Evolutionary conservation across 208 protist species (phyloP).

Genomic region (Leishmania lainsoni): DNA sequence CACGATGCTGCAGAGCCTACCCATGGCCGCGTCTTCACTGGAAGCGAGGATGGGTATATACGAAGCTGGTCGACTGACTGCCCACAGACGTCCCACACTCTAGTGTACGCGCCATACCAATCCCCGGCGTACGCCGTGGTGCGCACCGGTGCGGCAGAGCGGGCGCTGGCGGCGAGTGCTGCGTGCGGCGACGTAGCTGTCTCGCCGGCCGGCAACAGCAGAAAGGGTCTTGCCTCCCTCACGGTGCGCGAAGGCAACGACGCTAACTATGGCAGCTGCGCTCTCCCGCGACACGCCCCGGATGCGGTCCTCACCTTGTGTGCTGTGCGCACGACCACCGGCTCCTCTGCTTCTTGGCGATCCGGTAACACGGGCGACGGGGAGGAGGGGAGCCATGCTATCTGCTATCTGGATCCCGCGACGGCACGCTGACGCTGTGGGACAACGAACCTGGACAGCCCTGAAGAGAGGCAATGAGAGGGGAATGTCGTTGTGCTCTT

Average conservation of each 20-base stretch:
- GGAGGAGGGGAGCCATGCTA: conserved; percentile 15
- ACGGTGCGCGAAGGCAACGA: conserved; percentile 7
- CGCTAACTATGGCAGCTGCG: not conserved
- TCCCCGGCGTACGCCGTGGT: conserved; percentile 39
- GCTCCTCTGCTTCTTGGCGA: not conserved
- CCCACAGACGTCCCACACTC: conserved; percentile 41
- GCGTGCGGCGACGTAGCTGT: not conserved
- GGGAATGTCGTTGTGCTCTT: not conserved
- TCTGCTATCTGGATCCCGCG: conserved; percentile 56
- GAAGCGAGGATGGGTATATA: conserved; percentile 67
- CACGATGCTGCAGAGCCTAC: conserved; percentile 52
- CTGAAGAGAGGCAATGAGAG: not conserved
- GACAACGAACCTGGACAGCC: conserved; percentile 22
- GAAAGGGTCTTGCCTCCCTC: conserved; percentile 6
- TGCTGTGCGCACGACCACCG: conserved; percentile 14
- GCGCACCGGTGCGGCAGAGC: not conserved
- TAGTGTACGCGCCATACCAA: conserved; percentile 37
- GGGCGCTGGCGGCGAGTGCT: not conserved
- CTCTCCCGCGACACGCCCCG: conserved; percentile 44
- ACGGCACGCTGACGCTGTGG: conserved; percentile 72
- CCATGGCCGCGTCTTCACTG: conserved; percentile 56
- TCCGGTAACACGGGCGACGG: not conserved
- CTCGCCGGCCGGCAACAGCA: not conserved
- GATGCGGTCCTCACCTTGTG: conserved; percentile 68
- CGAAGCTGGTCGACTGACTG: conserved; percentile 49